Conservation (phyloP, 345 rosid species). For the Aurinia saxatilis region DNA sequence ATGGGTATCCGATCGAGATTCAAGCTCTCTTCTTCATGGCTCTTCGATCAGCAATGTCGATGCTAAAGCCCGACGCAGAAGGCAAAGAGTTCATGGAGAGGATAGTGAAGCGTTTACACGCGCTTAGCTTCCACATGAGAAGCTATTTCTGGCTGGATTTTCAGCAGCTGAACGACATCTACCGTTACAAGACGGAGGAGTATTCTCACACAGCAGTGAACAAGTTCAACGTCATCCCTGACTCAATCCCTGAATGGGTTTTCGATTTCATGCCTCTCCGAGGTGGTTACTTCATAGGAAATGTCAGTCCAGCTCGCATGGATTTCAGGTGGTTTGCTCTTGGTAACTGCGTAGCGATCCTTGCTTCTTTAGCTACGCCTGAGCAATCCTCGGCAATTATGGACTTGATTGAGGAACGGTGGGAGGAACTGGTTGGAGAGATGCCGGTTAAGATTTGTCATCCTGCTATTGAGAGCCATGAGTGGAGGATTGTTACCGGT, state of each 20-base stretch:
- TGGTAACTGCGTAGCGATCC: constrained; percentile 52
- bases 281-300: constrained; percentile 66
- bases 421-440: constrained; percentile 73
- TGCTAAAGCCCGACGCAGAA: constrained; percentile 62
- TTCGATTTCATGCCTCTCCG: constrained; percentile 57
- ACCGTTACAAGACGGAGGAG: constrained; percentile 64
- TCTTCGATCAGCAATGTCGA: constrained; percentile 44
- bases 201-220: constrained; percentile 69
- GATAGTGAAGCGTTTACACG: constrained; percentile 48
- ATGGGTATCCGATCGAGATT: constrained; percentile 74
- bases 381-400: constrained; percentile 63
- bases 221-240: constrained; percentile 67
- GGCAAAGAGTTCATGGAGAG: constrained; percentile 59
- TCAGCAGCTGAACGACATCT: constrained; percentile 58
- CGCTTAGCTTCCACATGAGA: constrained; percentile 53
- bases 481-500: constrained; percentile 59
- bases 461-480: constrained; percentile 58
- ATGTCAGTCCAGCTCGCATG: constrained; percentile 69
- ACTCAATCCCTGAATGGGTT: constrained; percentile 65
- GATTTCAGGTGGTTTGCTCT: constrained; percentile 63
- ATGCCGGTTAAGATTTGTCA: constrained; percentile 56
- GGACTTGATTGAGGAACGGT: constrained; percentile 61
- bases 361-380: constrained; percentile 49
- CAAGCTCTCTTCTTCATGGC: constrained; percentile 89
- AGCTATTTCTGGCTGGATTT: constrained; percentile 66